A percentile compares a stretch with the other conserved stretches of the same genome.
These are phyloP conservation scores for Paraphaeosphaeria minitans DNA, from an alignment of 2,329 filamentous ascomycete species.

Conservation along the genomic window DNA sequence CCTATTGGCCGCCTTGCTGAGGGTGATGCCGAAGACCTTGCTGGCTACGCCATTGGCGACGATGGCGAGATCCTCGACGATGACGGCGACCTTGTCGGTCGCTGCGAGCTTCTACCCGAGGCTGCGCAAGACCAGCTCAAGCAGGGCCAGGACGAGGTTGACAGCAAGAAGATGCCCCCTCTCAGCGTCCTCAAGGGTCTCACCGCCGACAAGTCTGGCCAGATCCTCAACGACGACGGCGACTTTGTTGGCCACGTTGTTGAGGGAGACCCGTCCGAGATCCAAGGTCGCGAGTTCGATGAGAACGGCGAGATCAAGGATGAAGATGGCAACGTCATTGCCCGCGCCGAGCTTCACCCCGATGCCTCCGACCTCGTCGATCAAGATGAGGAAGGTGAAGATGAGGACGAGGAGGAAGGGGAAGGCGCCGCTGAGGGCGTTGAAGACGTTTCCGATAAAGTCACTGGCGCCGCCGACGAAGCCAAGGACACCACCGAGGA, in stretches of 20 bases:
- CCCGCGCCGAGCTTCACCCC: slow-evolving; percentile 56
- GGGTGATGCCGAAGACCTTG: slow-evolving; percentile 59
- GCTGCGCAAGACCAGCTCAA: slow-evolving; percentile 50
- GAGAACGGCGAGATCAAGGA: slow-evolving; percentile 62
- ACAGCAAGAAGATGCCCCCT: slow-evolving; percentile 46
- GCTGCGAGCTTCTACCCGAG: slow-evolving; percentile 57
- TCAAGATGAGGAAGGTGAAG: slow-evolving; percentile 39
- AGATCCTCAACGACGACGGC: slow-evolving; percentile 57
- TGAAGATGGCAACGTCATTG: slow-evolving; percentile 59
- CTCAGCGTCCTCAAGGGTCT: slow-evolving; percentile 55
- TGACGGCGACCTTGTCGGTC: slow-evolving; percentile 60
- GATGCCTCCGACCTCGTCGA: slow-evolving; percentile 50
- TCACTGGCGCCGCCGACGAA: slow-evolving; percentile 29
- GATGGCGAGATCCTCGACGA: slow-evolving; percentile 62
- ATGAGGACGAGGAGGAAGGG: slow-evolving; percentile 25
- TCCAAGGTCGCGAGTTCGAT: slow-evolving; percentile 57
- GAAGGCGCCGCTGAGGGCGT: slow-evolving; percentile 11
- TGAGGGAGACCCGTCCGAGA: slow-evolving; percentile 55
- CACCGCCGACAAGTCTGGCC: slow-evolving; percentile 53
- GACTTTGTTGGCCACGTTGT: slow-evolving; percentile 56
- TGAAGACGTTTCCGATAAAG: slow-evolving; percentile 26
- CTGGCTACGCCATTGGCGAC: slow-evolving; percentile 58
- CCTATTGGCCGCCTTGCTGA: slow-evolving; percentile 56
- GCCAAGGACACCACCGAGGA: slow-evolving; percentile 41
- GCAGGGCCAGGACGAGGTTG: slow-evolving; percentile 40